Evolutionary conservation across 441 rosid genomes (phyloP), one percentile per base, ranked within the genome.

Genomic region (Breynia disticha): DNA sequence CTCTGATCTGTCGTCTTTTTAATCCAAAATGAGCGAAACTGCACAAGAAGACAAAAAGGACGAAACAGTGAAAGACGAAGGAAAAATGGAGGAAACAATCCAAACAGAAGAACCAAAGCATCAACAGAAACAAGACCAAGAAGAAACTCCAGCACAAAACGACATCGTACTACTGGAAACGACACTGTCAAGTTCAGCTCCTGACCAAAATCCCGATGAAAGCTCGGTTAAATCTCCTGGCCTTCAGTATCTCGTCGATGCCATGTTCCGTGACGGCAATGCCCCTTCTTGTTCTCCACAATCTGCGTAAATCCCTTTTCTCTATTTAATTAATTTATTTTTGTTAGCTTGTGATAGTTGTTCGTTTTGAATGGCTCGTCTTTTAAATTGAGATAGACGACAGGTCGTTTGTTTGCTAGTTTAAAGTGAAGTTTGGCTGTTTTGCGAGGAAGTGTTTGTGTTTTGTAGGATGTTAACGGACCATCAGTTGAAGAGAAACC

Each of bases 401-500:
- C n/a, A n/a, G 5, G 35, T 28, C 35, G 35, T 28, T 28, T 28
- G 35, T 28, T 28, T 9, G 2, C 7, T 28, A 4, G 35, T 28
- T 28, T 28, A 9, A 28, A 28, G 35, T 28, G 35, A 9, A 9
- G 5, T 28, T 5, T 3, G 4, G 35, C 8, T 9, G 35, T 28
- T 5, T 28, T 28, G 7, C 8, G 35, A 28, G 5, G 35, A 28
- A 4, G 35, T 28, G 35, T 28, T 5, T 28, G 5, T 41, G 10
- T 13, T 13, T 41, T 39, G 56, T 13, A 24, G 38, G 7, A 15
- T 2, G 35, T 28, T 4, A 0, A 55, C 44, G 59, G 59, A 55
- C 28, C 13, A 43, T 22, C 50, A 55, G 38, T 35, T 56, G 42
- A 56, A 56, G 44, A 56, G 51, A 46, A 39, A 28, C 18, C 60